Evolutionary conservation across 306 rosid genomes (phyloP).

Genomic region (Luffa aegyptiaca): DNA sequence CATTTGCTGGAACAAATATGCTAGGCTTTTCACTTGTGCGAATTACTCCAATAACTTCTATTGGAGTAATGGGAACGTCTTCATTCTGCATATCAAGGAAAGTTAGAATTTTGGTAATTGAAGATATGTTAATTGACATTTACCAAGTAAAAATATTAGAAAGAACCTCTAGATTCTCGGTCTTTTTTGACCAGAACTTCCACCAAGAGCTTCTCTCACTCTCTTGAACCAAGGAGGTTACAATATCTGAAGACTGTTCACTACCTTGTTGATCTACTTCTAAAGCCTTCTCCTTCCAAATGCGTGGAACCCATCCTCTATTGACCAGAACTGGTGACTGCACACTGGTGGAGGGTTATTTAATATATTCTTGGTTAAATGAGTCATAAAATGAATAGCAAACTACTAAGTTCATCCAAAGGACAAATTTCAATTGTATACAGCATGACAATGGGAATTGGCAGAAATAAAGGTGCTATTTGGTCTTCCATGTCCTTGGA

Average conservation of each 20-base stretch:
- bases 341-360: conserved; percentile 37
- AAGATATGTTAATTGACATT: conserved; percentile 9
- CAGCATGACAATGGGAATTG: not conserved
- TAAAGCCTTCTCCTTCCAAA: conserved; percentile 63
- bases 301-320: conserved; percentile 96
- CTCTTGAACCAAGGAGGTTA: conserved; percentile 25
- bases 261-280: conserved; percentile 25
- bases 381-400: not conserved
- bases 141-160: not conserved
- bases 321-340: conserved; percentile 64
- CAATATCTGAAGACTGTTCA: conserved; percentile 22
- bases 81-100: conserved; percentile 44
- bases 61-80: conserved; percentile 28
- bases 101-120: not conserved
- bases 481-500: not conserved
- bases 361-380: conserved; percentile 11
- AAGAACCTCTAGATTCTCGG: conserved; percentile 41
- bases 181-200: conserved; percentile 63
- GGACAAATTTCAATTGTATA: not conserved
- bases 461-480: not conserved
- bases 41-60: conserved; percentile 63
- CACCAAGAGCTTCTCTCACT: conserved; percentile 62
- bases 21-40: conserved; percentile 95
- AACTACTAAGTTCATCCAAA: not conserved
- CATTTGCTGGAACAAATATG: conserved; percentile 91